Conservation (phyloP, 2,329 filamentous ascomycete species). For the Davidsoniella australis region DNA sequence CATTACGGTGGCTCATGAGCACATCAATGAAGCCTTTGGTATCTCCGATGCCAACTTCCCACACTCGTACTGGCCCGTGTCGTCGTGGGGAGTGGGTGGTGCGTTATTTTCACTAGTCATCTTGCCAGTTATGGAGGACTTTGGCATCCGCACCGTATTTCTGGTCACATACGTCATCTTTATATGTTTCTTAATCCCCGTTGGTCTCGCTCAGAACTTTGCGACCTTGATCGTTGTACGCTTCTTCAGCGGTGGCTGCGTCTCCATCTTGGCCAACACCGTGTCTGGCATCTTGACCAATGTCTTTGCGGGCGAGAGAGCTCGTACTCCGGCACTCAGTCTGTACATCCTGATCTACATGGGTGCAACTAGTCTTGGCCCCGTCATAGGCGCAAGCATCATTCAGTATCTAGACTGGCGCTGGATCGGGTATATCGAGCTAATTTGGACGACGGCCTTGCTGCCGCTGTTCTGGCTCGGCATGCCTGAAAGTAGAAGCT, state of each 20-base stretch:
- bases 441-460: slow-evolving; percentile 26
- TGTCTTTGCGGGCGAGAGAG: slow-evolving; percentile 16
- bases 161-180: slow-evolving; percentile 16
- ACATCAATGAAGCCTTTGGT: slow-evolving; percentile 14
- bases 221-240: slow-evolving; percentile 14
- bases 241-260: slow-evolving; percentile 18
- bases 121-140: slow-evolving; percentile 25
- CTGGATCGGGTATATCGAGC: slow-evolving; percentile 21
- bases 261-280: slow-evolving; percentile 16
- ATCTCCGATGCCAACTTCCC: slow-evolving; percentile 12
- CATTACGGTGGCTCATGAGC: slow-evolving; percentile 12
- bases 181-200: slow-evolving; percentile 12
- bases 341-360: slow-evolving; percentile 15
- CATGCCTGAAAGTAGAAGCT: slow-evolving; percentile 8
- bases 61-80: slow-evolving; percentile 11
- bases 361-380: slow-evolving; percentile 17
- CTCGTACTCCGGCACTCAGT: slow-evolving; percentile 16
- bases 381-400: slow-evolving; percentile 19
- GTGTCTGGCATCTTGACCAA: slow-evolving; percentile 17
- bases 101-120: slow-evolving; percentile 24
- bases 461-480: slow-evolving; percentile 20
- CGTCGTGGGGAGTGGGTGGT: slow-evolving; percentile 20
- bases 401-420: slow-evolving; percentile 19
- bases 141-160: slow-evolving; percentile 17
- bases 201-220: slow-evolving; percentile 9